phyloP scores from a whole-genome alignment of 164 flowering plant species.

The Stephania cephalantha region DNA sequence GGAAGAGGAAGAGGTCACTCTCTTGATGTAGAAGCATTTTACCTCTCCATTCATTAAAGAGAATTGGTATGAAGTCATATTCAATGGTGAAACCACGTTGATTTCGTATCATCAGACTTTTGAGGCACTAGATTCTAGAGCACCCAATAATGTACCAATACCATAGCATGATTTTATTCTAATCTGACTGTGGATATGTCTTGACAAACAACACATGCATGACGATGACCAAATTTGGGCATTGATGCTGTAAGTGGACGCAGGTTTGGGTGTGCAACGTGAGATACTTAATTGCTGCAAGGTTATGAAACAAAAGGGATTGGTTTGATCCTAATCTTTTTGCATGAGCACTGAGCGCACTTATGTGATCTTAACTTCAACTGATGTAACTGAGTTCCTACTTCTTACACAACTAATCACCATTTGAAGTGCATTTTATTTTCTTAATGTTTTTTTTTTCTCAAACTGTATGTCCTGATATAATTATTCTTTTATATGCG shows the following conservation, averaged over 20 bases:
- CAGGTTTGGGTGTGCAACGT: background rate
- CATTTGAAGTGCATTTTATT: background rate
- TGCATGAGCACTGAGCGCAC: background rate
- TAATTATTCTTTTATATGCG: background rate
- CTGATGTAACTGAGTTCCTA: background rate
- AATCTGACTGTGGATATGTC: background rate
- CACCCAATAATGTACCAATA: background rate
- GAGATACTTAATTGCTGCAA: background rate
- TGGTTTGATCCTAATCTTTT: background rate
- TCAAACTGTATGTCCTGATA: background rate
- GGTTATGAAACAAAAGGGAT: background rate
- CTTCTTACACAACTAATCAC: background rate
- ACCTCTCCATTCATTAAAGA: background rate
- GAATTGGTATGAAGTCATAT: background rate
- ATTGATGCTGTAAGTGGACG: background rate
- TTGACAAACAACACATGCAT: background rate
- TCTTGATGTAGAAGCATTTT: no score
- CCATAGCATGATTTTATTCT: background rate
- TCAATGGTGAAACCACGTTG: no score
- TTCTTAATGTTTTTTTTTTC: background rate
- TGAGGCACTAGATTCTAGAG: background rate
- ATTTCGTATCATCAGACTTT: background rate
- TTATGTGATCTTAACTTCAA: background rate
- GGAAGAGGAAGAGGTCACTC: background rate
- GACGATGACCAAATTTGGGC: background rate